phyloP scores from a whole-genome alignment of 139 green algal species.

The Pycnococcus provasolii region DNA sequence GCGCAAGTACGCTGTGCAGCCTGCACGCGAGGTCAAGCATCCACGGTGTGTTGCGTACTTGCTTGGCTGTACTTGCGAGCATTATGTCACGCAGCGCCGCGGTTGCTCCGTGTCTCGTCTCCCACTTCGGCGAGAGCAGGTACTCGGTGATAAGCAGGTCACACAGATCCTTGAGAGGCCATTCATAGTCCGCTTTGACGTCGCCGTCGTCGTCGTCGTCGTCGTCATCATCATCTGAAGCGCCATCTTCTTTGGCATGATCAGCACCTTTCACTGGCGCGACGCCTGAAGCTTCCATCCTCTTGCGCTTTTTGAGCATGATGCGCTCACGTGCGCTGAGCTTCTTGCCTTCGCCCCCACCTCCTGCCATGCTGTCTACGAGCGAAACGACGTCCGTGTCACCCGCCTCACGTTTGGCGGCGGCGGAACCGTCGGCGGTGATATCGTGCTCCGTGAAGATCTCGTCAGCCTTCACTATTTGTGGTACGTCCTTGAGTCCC shows the following conservation, averaged over 20 bases:
- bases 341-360: background rate
- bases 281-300: background rate
- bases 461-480: constrained; percentile 1
- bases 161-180: constrained; percentile 7
- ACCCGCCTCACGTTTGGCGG: background rate
- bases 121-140: constrained; percentile 1
- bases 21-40: constrained; percentile 68
- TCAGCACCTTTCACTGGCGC: background rate
- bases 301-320: background rate
- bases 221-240: constrained; percentile 1
- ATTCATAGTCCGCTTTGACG: background rate
- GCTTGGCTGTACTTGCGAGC: background rate
- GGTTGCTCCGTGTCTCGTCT: constrained; percentile 10
- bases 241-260: background rate
- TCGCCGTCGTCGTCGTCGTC: constrained; percentile 10
- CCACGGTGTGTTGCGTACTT: constrained; percentile 50
- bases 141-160: constrained; percentile 1
- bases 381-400: constrained; percentile 1
- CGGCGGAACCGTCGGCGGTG: background rate
- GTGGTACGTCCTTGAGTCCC: constrained; percentile 6
- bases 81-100: constrained; percentile 13
- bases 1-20: constrained; percentile 78
- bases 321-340: background rate
- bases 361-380: background rate
- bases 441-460: background rate